These are phyloP conservation scores for Zygosaccharomyces bisporus DNA, from an alignment of 805 yeast species.

Conservation along the genomic window DNA sequence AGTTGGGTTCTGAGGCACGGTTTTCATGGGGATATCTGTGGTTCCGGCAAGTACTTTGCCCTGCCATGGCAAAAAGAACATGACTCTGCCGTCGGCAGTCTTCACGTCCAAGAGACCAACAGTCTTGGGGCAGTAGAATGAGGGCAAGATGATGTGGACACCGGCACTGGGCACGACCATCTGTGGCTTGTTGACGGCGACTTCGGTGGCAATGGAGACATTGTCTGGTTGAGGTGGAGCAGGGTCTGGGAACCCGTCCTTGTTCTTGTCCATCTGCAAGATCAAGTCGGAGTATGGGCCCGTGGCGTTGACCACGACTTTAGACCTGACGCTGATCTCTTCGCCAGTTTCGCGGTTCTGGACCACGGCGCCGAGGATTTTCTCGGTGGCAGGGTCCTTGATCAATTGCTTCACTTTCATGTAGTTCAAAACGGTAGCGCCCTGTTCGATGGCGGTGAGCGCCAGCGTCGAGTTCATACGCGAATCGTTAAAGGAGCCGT, in stretches of 20 bases:
- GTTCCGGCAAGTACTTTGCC: conserved; percentile 96
- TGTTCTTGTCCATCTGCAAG: conserved; percentile 79
- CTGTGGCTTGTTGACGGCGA: conserved; percentile 45
- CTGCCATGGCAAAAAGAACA: conserved; percentile 98
- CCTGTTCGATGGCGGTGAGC: conserved; percentile 75
- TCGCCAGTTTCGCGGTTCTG: conserved; percentile 66
- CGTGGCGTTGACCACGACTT: conserved; percentile 82
- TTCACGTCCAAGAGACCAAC: conserved; percentile 89
- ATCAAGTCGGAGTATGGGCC: conserved; percentile 88
- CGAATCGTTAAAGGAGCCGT: conserved; percentile 90
- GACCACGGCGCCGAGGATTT: conserved; percentile 73
- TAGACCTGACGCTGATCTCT: conserved; percentile 58
- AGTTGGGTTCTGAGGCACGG: conserved; percentile 68
- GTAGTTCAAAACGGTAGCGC: conserved; percentile 88
- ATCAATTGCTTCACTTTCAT: conserved; percentile 72
- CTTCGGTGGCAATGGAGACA: conserved; percentile 30
- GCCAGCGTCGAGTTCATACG: conserved; percentile 87
- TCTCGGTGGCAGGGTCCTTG: conserved; percentile 56
- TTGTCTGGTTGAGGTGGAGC: conserved; percentile 22
- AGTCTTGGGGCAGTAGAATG: conserved; percentile 81
- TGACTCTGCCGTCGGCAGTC: conserved; percentile 92
- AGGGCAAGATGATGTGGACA: conserved; percentile 88
- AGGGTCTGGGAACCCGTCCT: conserved; percentile 59
- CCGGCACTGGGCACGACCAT: conserved; percentile 96
- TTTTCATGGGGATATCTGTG: conserved; percentile 80